These are phyloP conservation scores for Leptographium lundbergii DNA, from an alignment of 2,329 filamentous ascomycete species.

Conservation along the genomic window DNA sequence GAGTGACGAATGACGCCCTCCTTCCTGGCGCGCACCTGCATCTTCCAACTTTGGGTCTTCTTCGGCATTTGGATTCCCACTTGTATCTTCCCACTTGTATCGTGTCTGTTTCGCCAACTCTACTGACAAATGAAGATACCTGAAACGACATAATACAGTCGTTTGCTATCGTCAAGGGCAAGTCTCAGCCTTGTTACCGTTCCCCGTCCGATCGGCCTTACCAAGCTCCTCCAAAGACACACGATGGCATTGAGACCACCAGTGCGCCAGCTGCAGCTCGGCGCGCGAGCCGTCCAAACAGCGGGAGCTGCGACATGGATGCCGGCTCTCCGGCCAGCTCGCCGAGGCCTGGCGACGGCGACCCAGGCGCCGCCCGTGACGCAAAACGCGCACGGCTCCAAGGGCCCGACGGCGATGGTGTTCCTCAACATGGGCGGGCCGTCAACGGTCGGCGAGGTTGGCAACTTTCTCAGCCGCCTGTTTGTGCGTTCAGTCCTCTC, in stretches of 20 bases:
- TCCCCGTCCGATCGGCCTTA: background rate
- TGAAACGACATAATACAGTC: background rate
- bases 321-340: slow-evolving; percentile 6
- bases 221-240: background rate
- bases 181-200: background rate
- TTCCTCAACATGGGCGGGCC: slow-evolving; percentile 99
- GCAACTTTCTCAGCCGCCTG: slow-evolving; percentile 76
- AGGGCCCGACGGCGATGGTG: slow-evolving; percentile 92
- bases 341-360: slow-evolving; percentile 41
- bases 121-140: background rate
- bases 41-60: background rate
- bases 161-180: background rate
- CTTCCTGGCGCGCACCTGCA: background rate
- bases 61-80: background rate
- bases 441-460: slow-evolving; percentile 76
- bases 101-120: background rate
- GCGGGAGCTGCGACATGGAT: background rate
- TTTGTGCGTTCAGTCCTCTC: slow-evolving; percentile 51
- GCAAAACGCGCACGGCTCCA: slow-evolving; percentile 53
- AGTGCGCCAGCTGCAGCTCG: slow-evolving; percentile 9
- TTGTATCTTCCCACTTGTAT: background rate
- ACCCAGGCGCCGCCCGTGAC: slow-evolving; percentile 57
- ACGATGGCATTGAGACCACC: slow-evolving; percentile 27
- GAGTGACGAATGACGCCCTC: background rate
- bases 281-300: background rate